Conservation (phyloP, 805 yeast species). For the Priceomyces carsonii region DNA sequence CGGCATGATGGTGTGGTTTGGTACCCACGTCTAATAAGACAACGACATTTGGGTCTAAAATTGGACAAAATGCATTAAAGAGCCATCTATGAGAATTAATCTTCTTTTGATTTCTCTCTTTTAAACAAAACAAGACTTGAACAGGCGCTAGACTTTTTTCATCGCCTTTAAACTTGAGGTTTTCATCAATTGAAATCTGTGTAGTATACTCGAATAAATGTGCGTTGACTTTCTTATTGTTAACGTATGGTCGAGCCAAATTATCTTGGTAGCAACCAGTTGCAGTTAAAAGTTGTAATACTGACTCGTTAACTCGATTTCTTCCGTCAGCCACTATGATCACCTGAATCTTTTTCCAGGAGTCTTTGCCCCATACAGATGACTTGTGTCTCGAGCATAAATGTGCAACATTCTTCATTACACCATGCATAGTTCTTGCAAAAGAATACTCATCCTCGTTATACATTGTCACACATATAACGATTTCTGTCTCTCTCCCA, state of each 20-base stretch:
- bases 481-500: conserved; percentile 89
- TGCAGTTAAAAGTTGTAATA: conserved; percentile 85
- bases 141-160: conserved; percentile 93
- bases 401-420: conserved; percentile 89
- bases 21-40: conserved; percentile 96
- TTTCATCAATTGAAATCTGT: conserved; percentile 88
- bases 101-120: conserved; percentile 89
- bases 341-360: conserved; percentile 97
- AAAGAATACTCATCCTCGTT: conserved; percentile 90
- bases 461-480: conserved; percentile 94
- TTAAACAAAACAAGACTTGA: conserved; percentile 87
- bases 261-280: conserved; percentile 98
- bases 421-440: conserved; percentile 92
- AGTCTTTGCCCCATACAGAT: conserved; percentile 90
- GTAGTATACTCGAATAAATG: conserved; percentile 96
- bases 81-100: conserved; percentile 98
- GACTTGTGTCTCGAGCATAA: conserved; percentile 79
- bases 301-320: conserved; percentile 80
- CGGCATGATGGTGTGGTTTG: conserved; percentile 81
- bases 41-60: conserved; percentile 87
- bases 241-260: conserved; percentile 91
- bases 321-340: conserved; percentile 94
- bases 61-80: conserved; percentile 92
- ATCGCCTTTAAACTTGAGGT: conserved; percentile 85
- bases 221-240: conserved; percentile 87